phyloP scores from a whole-genome alignment of 1,139 yeast genomes.

The Diutina sp. region DNA sequence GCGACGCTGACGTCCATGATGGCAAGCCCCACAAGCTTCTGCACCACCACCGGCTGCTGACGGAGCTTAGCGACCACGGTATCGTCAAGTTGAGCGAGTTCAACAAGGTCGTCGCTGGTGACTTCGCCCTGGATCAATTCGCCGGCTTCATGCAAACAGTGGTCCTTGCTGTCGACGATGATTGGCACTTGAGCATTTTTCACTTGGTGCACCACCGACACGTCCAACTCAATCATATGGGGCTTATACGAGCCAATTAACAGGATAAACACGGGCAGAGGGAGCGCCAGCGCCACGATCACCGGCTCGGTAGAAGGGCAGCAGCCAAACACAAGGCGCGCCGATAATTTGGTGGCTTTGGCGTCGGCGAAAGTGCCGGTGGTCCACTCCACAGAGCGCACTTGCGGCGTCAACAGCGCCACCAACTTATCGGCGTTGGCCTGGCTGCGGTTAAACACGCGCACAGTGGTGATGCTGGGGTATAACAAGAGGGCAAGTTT shows the following conservation, averaged over 20 bases:
- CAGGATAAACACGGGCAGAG: conserved; percentile 31
- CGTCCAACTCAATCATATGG: conserved; percentile 52
- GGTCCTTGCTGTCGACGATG: conserved; percentile 48
- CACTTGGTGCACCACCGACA: conserved; percentile 22
- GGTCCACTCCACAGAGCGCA: neutral
- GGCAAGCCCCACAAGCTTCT: conserved; percentile 47
- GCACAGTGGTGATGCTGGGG: conserved; percentile 22
- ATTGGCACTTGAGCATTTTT: conserved; percentile 13
- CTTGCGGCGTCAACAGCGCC: conserved; percentile 7
- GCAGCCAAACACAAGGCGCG: conserved; percentile 35
- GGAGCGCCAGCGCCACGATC: conserved; percentile 22
- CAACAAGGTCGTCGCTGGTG: conserved; percentile 22
- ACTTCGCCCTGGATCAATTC: conserved; percentile 40
- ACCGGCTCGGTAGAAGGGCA: conserved; percentile 41
- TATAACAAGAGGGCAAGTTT: conserved; percentile 31
- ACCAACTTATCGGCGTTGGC: conserved; percentile 25
- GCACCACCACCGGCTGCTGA: conserved; percentile 17
- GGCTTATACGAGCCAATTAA: conserved; percentile 62
- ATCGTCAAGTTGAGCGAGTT: conserved; percentile 25
- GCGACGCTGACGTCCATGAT: conserved; percentile 47
- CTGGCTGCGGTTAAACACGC: conserved; percentile 34
- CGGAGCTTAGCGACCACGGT: neutral
- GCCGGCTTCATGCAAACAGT: conserved; percentile 50
- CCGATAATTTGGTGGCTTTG: neutral
- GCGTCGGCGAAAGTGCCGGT: neutral